Conservation (phyloP, 2,329 filamentous ascomycete genomes). For the Xylaria digitata region DNA sequence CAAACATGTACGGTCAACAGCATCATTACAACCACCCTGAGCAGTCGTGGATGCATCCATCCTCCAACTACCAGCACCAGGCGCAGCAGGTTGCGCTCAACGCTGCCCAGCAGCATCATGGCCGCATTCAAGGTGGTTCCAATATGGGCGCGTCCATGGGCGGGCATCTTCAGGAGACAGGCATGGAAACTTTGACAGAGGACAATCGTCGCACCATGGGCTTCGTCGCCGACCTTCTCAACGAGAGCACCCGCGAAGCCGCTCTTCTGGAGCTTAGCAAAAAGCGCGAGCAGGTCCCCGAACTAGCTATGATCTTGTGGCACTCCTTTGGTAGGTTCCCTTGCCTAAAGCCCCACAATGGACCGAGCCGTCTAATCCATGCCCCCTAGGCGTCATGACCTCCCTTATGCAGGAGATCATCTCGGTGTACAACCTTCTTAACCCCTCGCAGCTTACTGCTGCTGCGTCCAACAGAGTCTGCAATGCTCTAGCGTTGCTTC, state of each 20-base stretch:
- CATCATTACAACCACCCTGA: constrained; percentile 73
- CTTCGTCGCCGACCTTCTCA: constrained; percentile 92
- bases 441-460: constrained; percentile 95
- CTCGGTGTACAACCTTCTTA: constrained; percentile 95
- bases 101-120: constrained; percentile 74
- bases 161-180: constrained; percentile 64
- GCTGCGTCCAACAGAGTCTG: constrained; percentile 98
- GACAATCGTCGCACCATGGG: constrained; percentile 93
- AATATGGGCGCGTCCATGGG: constrained; percentile 59
- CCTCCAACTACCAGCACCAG: constrained; percentile 69
- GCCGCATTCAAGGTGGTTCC: constrained; percentile 75
- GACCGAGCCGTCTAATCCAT: constrained; percentile 25
- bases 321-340: constrained; percentile 89
- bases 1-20: constrained; percentile 75
- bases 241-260: constrained; percentile 86
- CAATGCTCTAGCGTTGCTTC: constrained; percentile 93
- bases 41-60: constrained; percentile 75
- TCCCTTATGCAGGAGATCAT: constrained; percentile 98
- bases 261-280: constrained; percentile 96
- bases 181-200: constrained; percentile 79
- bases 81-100: constrained; percentile 64
- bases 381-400: constrained; percentile 87
- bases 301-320: constrained; percentile 95
- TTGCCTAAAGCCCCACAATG: not conserved
- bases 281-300: constrained; percentile 97